Evolutionary conservation across 305 asterid species (phyloP).

Genomic region (Striga hermonthica): DNA sequence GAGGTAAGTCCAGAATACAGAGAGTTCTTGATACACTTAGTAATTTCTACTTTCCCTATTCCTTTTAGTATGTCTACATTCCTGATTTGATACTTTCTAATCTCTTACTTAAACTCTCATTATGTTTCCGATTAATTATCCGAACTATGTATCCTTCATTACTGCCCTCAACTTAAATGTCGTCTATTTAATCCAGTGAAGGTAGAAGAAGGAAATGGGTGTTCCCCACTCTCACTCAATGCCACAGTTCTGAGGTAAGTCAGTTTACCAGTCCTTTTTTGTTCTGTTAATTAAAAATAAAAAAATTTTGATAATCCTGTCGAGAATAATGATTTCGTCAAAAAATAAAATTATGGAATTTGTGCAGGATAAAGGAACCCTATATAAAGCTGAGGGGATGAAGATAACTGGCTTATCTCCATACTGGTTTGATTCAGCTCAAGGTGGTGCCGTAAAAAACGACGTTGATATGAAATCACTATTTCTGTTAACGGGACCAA

Average conservation of each 20-base stretch:
- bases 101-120: not conserved
- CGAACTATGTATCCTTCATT: not conserved
- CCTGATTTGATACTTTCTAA: too few relatives aligned
- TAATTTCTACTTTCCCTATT: not conserved
- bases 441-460: conserved; percentile 76
- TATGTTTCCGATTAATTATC: conserved; percentile 5
- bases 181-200: conserved; percentile 57
- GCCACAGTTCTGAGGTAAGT: conserved; percentile 49
- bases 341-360: conserved; percentile 1
- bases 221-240: conserved; percentile 68
- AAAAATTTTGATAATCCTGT: not conserved
- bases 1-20: conserved; percentile 46
- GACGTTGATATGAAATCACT: conserved; percentile 77
- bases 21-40: not conserved
- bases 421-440: conserved; percentile 89
- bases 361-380: conserved; percentile 48
- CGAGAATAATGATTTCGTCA: too few relatives aligned
- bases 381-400: conserved; percentile 47
- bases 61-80: not conserved
- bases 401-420: conserved; percentile 80
- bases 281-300: not conserved
- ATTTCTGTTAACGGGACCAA: conserved; percentile 91
- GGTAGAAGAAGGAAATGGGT: conserved; percentile 96
- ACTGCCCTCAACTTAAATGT: conserved; percentile 9
- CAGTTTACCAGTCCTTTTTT: not conserved